Evolutionary conservation across 306 rosid genomes (phyloP).

Genomic region (Begonia loranthoides): DNA sequence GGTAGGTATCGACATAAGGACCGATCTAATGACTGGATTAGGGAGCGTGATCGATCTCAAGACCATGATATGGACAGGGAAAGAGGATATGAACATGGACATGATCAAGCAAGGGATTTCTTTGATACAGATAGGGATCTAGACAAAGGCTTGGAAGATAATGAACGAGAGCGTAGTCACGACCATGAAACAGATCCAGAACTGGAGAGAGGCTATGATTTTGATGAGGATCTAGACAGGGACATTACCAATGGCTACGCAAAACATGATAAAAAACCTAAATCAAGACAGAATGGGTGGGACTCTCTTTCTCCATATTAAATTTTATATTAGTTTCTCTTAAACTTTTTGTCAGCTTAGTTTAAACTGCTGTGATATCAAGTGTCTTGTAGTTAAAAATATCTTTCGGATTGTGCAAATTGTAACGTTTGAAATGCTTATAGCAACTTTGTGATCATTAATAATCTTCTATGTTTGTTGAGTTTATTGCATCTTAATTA

Average conservation of each 20-base stretch:
- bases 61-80: slow-evolving; percentile 45
- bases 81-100: slow-evolving; percentile 33
- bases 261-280: slow-evolving; percentile 26
- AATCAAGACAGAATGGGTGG: slow-evolving; percentile 46
- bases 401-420: too few species aligned
- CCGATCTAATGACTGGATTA: slow-evolving; percentile 29
- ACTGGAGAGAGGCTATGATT: slow-evolving; percentile 27
- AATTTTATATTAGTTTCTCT: background rate
- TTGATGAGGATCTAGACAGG: slow-evolving; percentile 23
- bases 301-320: slow-evolving; percentile 1
- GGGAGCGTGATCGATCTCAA: slow-evolving; percentile 45
- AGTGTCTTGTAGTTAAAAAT: too few species aligned
- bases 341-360: background rate
- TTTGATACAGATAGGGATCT: slow-evolving; percentile 25
- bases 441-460: too few species aligned
- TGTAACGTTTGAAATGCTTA: too few species aligned
- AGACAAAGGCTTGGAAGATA: slow-evolving; percentile 23
- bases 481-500: too few species aligned
- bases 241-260: slow-evolving; percentile 39
- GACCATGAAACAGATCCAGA: slow-evolving; percentile 13
- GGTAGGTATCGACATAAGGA: slow-evolving; percentile 39
- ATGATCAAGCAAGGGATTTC: slow-evolving; percentile 29
- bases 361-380: too few species aligned
- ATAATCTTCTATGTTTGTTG: too few species aligned
- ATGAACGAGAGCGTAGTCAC: slow-evolving; percentile 23